phyloP scores from a whole-genome alignment of 2,329 filamentous ascomycete genomes.

The Ophiostoma australiae region DNA sequence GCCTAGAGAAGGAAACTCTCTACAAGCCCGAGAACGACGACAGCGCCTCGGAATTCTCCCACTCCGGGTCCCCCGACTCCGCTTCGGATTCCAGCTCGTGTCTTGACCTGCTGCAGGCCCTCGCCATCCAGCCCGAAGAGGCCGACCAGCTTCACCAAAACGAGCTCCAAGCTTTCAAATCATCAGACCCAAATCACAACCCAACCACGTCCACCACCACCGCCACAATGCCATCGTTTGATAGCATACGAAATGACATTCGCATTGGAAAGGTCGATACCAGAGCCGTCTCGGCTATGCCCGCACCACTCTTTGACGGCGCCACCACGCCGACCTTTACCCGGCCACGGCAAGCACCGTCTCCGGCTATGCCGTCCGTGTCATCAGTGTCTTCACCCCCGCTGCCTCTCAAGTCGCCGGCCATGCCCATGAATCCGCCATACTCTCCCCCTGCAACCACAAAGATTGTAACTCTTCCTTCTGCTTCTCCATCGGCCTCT shows the following conservation, averaged over 20 bases:
- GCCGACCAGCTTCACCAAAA: conserved; percentile 13
- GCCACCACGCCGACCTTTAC: conserved; percentile 25
- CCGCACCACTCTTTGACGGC: neutral
- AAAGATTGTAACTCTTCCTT: neutral
- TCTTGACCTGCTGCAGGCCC: conserved; percentile 33
- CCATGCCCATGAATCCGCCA: neutral
- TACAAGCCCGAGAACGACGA: neutral
- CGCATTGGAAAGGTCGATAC: neutral
- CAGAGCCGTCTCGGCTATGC: neutral
- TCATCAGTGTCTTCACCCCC: neutral
- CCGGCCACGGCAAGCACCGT: conserved; percentile 22
- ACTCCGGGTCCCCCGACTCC: conserved; percentile 24
- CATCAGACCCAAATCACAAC: neutral
- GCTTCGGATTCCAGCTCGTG: conserved; percentile 26
- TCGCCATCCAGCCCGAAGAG: conserved; percentile 30
- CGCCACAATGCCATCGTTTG: neutral
- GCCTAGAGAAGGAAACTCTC: neutral
- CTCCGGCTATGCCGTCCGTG: neutral
- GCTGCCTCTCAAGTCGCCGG: neutral
- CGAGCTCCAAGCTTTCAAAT: neutral
- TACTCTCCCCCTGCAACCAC: neutral
- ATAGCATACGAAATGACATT: neutral
- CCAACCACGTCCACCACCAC: neutral
- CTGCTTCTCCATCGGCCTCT: neutral
- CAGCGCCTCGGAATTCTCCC: conserved; percentile 3